These are phyloP conservation scores for Phialophora verrucosa DNA, from an alignment of 2,329 filamentous ascomycete species.

Conservation along the genomic window DNA sequence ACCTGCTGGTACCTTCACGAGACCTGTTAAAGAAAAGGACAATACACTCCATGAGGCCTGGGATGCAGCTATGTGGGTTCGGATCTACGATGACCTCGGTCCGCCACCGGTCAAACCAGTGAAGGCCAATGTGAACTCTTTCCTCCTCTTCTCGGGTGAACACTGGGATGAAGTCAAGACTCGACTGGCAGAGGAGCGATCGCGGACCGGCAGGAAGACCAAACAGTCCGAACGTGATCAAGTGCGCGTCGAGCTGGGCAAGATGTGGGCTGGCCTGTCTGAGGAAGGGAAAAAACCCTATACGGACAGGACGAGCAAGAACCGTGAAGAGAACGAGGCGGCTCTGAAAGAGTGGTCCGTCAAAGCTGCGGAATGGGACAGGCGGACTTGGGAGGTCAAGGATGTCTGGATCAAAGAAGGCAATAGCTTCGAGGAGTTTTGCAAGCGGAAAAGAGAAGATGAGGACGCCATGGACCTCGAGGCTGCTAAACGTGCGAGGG, in stretches of 20 bases:
- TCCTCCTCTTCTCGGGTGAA: constrained; percentile 85
- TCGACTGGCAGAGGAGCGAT: constrained; percentile 70
- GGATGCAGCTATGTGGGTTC: constrained; percentile 62
- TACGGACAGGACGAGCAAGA: constrained; percentile 72
- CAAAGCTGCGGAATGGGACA: constrained; percentile 61
- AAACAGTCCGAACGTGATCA: constrained; percentile 73
- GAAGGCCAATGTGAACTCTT: constrained; percentile 80
- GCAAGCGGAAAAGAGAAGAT: constrained; percentile 37
- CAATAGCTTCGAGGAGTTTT: constrained; percentile 41
- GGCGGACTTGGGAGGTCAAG: constrained; percentile 47
- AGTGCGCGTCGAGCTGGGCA: constrained; percentile 81
- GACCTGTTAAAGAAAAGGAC: constrained; percentile 38
- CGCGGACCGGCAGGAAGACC: constrained; percentile 51
- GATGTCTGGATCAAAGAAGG: constrained; percentile 47
- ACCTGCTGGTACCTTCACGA: constrained; percentile 37
- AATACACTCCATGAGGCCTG: constrained; percentile 55
- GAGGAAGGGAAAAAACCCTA: constrained; percentile 77
- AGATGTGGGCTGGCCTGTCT: constrained; percentile 84
- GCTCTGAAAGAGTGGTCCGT: constrained; percentile 74
- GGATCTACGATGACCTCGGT: constrained; percentile 70
- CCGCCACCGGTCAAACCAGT: constrained; percentile 73
- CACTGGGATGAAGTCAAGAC: constrained; percentile 67
- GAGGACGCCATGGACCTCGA: constrained; percentile 35
- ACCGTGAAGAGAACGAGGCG: constrained; percentile 70
- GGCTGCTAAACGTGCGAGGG: constrained; percentile 34